These are phyloP conservation scores for Nemania serpens DNA, from an alignment of 2,329 filamentous ascomycete species.

Conservation along the genomic window DNA sequence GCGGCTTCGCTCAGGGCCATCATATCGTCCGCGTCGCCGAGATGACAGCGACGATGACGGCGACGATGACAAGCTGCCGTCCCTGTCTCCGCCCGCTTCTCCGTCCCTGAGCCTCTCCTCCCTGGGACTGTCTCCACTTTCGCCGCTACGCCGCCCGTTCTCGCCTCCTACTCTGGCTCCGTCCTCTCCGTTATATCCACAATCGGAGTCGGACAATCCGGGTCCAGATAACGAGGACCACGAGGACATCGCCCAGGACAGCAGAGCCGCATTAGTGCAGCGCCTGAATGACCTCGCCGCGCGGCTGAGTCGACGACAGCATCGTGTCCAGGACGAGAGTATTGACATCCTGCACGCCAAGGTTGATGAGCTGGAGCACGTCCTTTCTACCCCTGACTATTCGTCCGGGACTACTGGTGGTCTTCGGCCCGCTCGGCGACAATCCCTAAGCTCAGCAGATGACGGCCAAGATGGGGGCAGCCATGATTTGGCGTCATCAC, in stretches of 20 bases:
- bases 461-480: conserved; percentile 5
- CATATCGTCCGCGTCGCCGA: conserved; percentile 17
- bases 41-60: conserved; percentile 30
- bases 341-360: conserved; percentile 47
- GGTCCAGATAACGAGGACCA: conserved; percentile 16
- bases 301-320: conserved; percentile 29
- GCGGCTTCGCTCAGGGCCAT: conserved; percentile 18
- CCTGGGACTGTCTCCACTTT: conserved; percentile 38
- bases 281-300: conserved; percentile 41
- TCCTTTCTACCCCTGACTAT: conserved; percentile 25
- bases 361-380: conserved; percentile 50
- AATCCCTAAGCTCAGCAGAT: neutral
- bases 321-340: conserved; percentile 36
- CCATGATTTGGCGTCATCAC: conserved; percentile 42
- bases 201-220: conserved; percentile 30
- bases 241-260: conserved; percentile 42
- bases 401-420: conserved; percentile 18
- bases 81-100: conserved; percentile 34
- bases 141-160: conserved; percentile 35
- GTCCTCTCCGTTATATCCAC: conserved; percentile 32
- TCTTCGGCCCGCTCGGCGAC: conserved; percentile 7
- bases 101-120: conserved; percentile 37
- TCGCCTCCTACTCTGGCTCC: conserved; percentile 27
- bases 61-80: too few relatives aligned
- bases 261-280: conserved; percentile 53